phyloP scores from a whole-genome alignment of 371 early-diverging fungal genomes.

The Cokeromyces recurvatus region DNA sequence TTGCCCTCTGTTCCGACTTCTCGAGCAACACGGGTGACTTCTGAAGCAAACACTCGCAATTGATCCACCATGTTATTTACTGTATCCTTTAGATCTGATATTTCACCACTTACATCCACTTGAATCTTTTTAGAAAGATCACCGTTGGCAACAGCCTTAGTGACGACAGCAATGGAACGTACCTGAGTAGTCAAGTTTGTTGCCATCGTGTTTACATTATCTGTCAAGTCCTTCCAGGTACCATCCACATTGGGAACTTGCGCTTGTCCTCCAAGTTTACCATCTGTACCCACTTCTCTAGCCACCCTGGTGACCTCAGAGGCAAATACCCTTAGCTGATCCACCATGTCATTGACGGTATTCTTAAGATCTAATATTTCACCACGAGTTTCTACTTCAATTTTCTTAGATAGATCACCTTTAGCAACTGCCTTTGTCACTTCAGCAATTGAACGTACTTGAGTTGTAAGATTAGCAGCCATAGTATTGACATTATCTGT shows the following conservation, averaged over 20 bases:
- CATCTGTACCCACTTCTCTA: conserved; percentile 46
- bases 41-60: conserved; percentile 40
- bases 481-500: conserved; percentile 58
- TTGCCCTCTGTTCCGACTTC: conserved; percentile 57
- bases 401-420: conserved; percentile 58
- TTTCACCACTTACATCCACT: conserved; percentile 24
- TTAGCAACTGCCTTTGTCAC: conserved; percentile 56
- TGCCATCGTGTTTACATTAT: conserved; percentile 57
- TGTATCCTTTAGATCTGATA: conserved; percentile 24
- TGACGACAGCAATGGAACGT: conserved; percentile 49
- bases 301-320: conserved; percentile 46
- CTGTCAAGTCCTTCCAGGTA: conserved; percentile 49
- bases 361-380: conserved; percentile 49
- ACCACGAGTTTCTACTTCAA: conserved; percentile 47
- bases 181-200: conserved; percentile 55
- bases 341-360: conserved; percentile 59
- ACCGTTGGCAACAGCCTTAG: conserved; percentile 49
- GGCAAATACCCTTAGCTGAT: conserved; percentile 47
- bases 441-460: conserved; percentile 53
- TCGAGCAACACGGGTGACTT: conserved; percentile 43
- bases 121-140: conserved; percentile 32
- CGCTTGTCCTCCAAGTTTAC: conserved; percentile 48
- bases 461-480: conserved; percentile 54
- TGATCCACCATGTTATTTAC: conserved; percentile 38
- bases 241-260: conserved; percentile 46